Conservation (phyloP, 2,329 filamentous ascomycete genomes). For the Alternaria sp. region DNA sequence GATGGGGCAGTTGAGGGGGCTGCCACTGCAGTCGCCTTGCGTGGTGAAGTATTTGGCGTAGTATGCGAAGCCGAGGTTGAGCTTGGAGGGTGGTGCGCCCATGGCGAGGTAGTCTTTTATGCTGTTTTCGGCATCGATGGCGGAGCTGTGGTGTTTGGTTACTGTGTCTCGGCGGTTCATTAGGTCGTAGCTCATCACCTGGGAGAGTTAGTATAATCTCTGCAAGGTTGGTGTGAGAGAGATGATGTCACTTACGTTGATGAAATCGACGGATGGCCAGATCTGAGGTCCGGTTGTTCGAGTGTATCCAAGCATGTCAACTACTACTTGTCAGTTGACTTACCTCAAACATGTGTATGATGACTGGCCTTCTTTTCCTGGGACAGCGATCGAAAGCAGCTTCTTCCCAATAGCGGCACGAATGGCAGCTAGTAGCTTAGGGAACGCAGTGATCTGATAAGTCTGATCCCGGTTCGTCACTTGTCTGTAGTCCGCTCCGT, state of each 20-base stretch:
- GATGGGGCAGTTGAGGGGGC: constrained; percentile 65
- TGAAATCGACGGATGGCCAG: constrained; percentile 66
- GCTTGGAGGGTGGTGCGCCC: constrained; percentile 62
- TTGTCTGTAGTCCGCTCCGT: constrained; percentile 71
- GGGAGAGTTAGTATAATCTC: not conserved
- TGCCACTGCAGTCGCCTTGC: constrained; percentile 52
- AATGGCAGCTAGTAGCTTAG: constrained; percentile 65
- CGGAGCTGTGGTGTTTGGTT: constrained; percentile 71
- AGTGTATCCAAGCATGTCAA: constrained; percentile 73
- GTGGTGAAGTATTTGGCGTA: constrained; percentile 72
- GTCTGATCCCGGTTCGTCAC: constrained; percentile 65
- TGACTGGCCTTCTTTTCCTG: constrained; percentile 48
- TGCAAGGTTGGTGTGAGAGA: not conserved
- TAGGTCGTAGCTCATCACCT: constrained; percentile 74
- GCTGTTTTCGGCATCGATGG: constrained; percentile 61
- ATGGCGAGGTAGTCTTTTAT: constrained; percentile 66
- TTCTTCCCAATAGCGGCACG: constrained; percentile 66
- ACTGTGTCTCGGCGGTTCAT: constrained; percentile 71
- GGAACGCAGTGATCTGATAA: constrained; percentile 68
- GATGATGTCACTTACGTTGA: constrained; percentile 56
- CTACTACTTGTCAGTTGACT: constrained; percentile 38
- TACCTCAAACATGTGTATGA: not conserved
- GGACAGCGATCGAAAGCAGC: constrained; percentile 71
- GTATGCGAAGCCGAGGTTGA: constrained; percentile 72
- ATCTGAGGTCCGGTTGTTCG: constrained; percentile 63